Conservation (phyloP, 1,284 basidiomycete genomes). For the Agaricales sp. region DNA sequence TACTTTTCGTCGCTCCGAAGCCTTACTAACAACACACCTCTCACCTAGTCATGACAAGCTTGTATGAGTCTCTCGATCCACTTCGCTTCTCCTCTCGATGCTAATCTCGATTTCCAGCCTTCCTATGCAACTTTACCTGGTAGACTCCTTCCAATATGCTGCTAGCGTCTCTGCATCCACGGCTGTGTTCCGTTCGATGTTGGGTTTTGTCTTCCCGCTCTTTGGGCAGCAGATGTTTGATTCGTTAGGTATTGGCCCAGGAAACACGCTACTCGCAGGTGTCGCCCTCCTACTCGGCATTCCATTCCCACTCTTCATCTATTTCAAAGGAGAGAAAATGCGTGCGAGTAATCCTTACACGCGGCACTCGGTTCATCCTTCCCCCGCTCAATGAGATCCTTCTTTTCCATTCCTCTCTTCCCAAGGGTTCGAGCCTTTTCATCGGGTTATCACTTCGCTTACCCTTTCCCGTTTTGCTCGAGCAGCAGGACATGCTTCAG, state of each 20-base stretch:
- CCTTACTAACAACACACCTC: background rate
- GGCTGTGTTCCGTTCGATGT: background rate
- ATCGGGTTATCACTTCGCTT: too few relatives aligned
- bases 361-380: background rate
- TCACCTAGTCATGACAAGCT: background rate
- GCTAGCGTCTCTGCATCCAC: slow-evolving; percentile 2
- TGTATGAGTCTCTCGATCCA: background rate
- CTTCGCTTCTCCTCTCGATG: background rate
- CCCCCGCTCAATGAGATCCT: background rate
- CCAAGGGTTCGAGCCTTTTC: background rate
- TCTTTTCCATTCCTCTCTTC: background rate
- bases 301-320: slow-evolving; percentile 1
- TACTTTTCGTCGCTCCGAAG: background rate
- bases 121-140: slow-evolving; percentile 2
- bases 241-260: background rate
- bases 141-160: slow-evolving; percentile 2
- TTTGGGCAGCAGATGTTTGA: slow-evolving; percentile 1
- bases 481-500: too few relatives aligned
- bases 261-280: background rate
- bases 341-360: background rate
- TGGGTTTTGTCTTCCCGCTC: slow-evolving; percentile 1
- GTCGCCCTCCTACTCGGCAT: slow-evolving; percentile 1
- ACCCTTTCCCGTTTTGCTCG: too few relatives aligned
- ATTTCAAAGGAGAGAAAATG: slow-evolving; percentile 4
- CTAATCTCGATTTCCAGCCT: background rate